phyloP scores from a whole-genome alignment of 2,329 filamentous ascomycete genomes.

The Epichloe coenophiala region DNA sequence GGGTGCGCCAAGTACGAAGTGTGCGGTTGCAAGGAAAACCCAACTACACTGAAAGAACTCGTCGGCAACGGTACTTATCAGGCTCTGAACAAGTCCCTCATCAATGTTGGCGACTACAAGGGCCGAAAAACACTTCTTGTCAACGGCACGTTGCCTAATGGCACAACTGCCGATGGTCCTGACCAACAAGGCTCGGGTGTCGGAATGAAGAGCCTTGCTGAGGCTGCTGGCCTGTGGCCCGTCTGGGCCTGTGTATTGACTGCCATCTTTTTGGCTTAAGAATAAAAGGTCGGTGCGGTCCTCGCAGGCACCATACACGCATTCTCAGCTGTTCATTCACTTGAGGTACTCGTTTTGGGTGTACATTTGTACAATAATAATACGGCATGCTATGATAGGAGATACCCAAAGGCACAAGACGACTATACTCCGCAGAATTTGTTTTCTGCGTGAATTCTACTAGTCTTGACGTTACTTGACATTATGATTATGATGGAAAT shows the following conservation, averaged over 20 bases:
- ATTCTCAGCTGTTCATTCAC: background rate
- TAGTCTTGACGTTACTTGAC: background rate
- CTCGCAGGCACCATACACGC: background rate
- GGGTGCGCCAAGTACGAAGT: slow-evolving; percentile 35
- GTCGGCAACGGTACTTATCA: slow-evolving; percentile 52
- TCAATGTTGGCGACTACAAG: slow-evolving; percentile 37
- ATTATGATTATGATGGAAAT: background rate
- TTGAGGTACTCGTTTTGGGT: background rate
- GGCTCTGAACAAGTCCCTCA: slow-evolving; percentile 45
- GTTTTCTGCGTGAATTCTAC: background rate
- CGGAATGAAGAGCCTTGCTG: slow-evolving; percentile 19
- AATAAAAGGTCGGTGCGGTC: background rate
- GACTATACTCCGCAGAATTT: background rate
- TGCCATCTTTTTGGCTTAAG: slow-evolving; percentile 29
- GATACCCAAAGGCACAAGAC: background rate
- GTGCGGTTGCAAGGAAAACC: slow-evolving; percentile 60
- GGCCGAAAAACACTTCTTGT: slow-evolving; percentile 46
- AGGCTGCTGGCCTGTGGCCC: slow-evolving; percentile 37
- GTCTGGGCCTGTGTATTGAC: slow-evolving; percentile 29
- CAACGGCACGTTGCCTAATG: slow-evolving; percentile 63
- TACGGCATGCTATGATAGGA: background rate
- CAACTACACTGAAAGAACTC: slow-evolving; percentile 39
- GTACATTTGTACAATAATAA: background rate
- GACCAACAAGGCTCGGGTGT: slow-evolving; percentile 17
- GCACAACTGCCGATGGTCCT: slow-evolving; percentile 34